phyloP scores from a whole-genome alignment of 2,329 filamentous ascomycete species.

The Paecilomyces variotii region DNA sequence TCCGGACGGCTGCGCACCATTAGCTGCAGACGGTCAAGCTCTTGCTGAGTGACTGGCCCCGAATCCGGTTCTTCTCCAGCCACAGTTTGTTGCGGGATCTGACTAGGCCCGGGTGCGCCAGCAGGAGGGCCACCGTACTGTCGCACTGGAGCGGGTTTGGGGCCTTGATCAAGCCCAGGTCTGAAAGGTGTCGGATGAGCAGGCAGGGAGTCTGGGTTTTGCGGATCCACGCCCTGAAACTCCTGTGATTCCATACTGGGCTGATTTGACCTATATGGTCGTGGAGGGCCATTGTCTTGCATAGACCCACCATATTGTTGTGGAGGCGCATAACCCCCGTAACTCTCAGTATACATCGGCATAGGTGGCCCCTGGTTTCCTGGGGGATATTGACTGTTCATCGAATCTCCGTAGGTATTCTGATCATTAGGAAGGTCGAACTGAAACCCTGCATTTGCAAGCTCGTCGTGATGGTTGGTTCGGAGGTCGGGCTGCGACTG shows the following conservation, averaged over 20 bases:
- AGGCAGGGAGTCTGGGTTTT: slow-evolving; percentile 48
- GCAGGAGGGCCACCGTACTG: slow-evolving; percentile 41
- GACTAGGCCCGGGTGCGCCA: slow-evolving; percentile 23
- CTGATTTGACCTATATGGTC: slow-evolving; percentile 14
- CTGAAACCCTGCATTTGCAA: slow-evolving; percentile 51
- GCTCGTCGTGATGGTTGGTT: slow-evolving; percentile 19
- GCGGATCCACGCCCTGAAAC: slow-evolving; percentile 30
- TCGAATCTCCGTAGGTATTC: slow-evolving; percentile 14
- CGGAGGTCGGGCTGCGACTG: slow-evolving; percentile 42
- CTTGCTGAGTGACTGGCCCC: slow-evolving; percentile 63
- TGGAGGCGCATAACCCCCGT: slow-evolving; percentile 6
- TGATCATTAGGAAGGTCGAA: slow-evolving; percentile 58
- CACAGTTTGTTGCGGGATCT: slow-evolving; percentile 1
- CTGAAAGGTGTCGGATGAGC: slow-evolving; percentile 49
- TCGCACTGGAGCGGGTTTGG: slow-evolving; percentile 45
- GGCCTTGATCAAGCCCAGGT: slow-evolving; percentile 38
- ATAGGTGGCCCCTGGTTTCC: slow-evolving; percentile 7
- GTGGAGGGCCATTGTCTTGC: slow-evolving; percentile 13
- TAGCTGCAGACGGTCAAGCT: slow-evolving; percentile 67
- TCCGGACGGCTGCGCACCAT: slow-evolving; percentile 61
- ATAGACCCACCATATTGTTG: slow-evolving; percentile 3
- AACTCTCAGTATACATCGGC: slow-evolving; percentile 4
- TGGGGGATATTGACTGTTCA: slow-evolving; percentile 10
- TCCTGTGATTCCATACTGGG: slow-evolving; percentile 11
- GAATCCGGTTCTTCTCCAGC: slow-evolving; percentile 16